Percentiles rank a stretch among this genome's conserved stretches.
Conservation (phyloP, 1,139 yeast genomes). For the Blastobotrys ciferrii region DNA sequence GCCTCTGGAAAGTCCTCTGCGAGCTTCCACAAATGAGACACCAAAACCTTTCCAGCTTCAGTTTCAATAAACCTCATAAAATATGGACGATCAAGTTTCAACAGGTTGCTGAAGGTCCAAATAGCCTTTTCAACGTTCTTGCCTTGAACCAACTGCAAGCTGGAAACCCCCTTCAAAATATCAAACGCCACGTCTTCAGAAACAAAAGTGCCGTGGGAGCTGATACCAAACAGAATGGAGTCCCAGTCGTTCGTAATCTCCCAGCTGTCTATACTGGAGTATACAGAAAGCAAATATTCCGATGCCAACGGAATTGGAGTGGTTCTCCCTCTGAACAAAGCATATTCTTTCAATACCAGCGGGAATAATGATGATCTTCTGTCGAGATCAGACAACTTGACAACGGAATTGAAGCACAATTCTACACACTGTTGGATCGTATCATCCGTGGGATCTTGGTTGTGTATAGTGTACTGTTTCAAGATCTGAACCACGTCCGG, state of each 20-base stretch:
- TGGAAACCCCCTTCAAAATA: conserved; percentile 20
- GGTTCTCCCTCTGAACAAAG: conserved; percentile 18
- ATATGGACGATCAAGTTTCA: conserved; percentile 19
- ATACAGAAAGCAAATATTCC: conserved; percentile 18
- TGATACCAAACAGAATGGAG: conserved; percentile 25
- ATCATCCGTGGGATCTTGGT: conserved; percentile 14
- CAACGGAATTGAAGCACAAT: conserved; percentile 21
- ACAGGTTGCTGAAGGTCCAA: conserved; percentile 19
- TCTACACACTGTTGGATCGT: conserved; percentile 19
- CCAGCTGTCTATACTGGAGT: conserved; percentile 21
- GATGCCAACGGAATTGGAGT: conserved; percentile 23
- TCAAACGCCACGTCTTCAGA: conserved; percentile 22
- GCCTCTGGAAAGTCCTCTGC: conserved; percentile 20
- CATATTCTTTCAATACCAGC: conserved; percentile 19
- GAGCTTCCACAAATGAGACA: conserved; percentile 23
- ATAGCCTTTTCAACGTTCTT: conserved; percentile 20
- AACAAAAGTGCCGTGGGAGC: conserved; percentile 25
- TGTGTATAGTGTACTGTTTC: conserved; percentile 16
- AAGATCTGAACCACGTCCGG: conserved; percentile 19
- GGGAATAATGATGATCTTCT: conserved; percentile 21
- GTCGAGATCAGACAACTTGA: conserved; percentile 28
- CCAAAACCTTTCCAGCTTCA: conserved; percentile 21
- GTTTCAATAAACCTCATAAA: conserved; percentile 22
- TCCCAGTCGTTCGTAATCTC: conserved; percentile 22
- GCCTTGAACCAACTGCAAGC: conserved; percentile 17